Percentiles rank a stretch among this genome's conserved stretches.
These are phyloP conservation scores for Lolium multiflorum DNA, from an alignment of 176 grass and related monocot genomes.

Conservation along the genomic window DNA sequence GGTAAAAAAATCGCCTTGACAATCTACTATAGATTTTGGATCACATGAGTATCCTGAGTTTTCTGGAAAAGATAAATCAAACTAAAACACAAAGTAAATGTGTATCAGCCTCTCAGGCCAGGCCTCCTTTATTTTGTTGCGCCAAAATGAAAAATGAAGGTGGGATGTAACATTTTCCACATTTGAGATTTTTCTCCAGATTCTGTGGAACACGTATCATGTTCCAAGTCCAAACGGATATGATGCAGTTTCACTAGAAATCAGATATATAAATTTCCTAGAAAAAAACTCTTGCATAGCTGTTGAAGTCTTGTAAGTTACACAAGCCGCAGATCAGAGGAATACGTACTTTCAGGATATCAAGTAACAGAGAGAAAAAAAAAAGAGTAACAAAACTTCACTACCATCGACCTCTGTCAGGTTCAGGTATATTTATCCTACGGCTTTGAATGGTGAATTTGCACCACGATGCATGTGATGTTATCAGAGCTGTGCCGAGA, in stretches of 20 bases:
- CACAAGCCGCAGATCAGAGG: background rate
- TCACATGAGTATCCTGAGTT: background rate
- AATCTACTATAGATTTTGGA: background rate
- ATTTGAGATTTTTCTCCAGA: background rate
- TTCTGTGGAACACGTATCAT: background rate
- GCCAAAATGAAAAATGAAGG: background rate
- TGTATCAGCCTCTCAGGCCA: background rate
- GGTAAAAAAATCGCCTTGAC: too few species aligned
- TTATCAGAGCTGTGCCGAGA: constrained; percentile 58
- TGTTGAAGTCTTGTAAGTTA: background rate
- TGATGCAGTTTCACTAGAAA: background rate
- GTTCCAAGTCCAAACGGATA: background rate
- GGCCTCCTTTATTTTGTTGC: background rate
- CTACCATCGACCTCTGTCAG: constrained; percentile 8
- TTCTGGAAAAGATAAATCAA: background rate
- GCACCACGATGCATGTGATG: constrained; percentile 77
- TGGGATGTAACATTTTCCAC: background rate
- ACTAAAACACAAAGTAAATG: background rate
- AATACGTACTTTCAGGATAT: constrained; percentile 6
- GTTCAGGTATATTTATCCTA: background rate
- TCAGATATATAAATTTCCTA: background rate
- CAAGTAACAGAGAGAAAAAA: background rate
- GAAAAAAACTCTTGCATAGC: background rate
- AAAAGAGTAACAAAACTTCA: background rate
- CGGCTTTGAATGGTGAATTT: constrained; percentile 56